These are phyloP conservation scores for Fusarium burgessii DNA, from an alignment of 2,329 filamentous ascomycete genomes.

Conservation along the genomic window DNA sequence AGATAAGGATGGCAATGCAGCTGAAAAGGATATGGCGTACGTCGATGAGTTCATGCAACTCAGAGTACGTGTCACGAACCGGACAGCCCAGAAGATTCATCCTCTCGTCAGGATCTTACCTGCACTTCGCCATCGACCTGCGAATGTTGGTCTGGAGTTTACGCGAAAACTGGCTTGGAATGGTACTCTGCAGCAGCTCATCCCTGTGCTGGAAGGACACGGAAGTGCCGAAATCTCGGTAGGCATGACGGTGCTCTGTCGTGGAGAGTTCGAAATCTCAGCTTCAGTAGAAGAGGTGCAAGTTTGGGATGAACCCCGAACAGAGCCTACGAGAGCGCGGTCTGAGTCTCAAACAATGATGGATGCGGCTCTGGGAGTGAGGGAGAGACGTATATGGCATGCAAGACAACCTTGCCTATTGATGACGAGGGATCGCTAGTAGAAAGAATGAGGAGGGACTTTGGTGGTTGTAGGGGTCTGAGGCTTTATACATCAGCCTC, in stretches of 20 bases:
- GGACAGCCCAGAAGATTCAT: constrained; percentile 73
- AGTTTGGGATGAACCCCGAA: constrained; percentile 58
- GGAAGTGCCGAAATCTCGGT: constrained; percentile 71
- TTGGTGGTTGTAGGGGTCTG: constrained; percentile 3
- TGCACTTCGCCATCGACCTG: constrained; percentile 77
- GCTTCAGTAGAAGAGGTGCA: constrained; percentile 85
- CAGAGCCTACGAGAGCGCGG: constrained; percentile 52
- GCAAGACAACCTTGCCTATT: constrained; percentile 68
- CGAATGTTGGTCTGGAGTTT: constrained; percentile 81
- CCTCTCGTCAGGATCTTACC: constrained; percentile 83
- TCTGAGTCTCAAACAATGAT: constrained; percentile 68
- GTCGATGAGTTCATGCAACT: constrained; percentile 73
- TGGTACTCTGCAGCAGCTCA: constrained; percentile 80
- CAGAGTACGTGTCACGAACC: constrained; percentile 79
- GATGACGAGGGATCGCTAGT: constrained; percentile 61
- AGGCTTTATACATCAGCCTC: constrained; percentile 4
- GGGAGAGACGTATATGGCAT: constrained; percentile 74
- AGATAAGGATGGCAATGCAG: constrained; percentile 42
- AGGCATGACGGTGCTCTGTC: constrained; percentile 79
- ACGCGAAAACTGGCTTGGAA: constrained; percentile 87
- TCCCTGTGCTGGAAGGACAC: constrained; percentile 72
- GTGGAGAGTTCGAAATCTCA: constrained; percentile 84
- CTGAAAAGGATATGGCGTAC: constrained; percentile 46
- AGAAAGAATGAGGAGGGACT: constrained; percentile 19
- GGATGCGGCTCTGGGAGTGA: constrained; percentile 69